Evolutionary conservation across 495 filamentous ascomycete genomes (phyloP), one percentile per base, ranked within the genome.

Genomic region (Neurospora intermedia): DNA sequence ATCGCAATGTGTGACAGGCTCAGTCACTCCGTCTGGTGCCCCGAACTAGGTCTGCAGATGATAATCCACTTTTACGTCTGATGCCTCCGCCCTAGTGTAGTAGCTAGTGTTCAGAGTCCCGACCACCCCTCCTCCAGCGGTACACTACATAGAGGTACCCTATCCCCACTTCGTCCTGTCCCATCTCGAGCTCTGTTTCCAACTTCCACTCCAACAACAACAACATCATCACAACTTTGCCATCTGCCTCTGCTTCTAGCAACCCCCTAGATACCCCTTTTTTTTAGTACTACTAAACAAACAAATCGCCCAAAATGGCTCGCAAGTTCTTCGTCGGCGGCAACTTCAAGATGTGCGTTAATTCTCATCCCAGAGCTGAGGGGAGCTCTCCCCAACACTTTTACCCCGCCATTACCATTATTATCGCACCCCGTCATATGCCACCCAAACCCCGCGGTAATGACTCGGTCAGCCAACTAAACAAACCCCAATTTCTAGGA

Each of bases 301-400:
- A 20, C 43, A 72, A 77, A 74, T 76, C 73, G 78, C 78, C 77
- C 83, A 89, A 69, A 79, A 97, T 97, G 94, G 87, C 89, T 85
- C 95, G 96, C 87, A 92, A 94, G 90, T 99, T 98, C 89, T 98
- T 99, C 85, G 93, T 99, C 81, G 96, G 96, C 82, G 96, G 96
- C 81, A 99, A 98, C 90, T 98, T 98, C 88, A 99, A 99, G 87
- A 97, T 97, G 94, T 95, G 82, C 71, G 87, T 84, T 38, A 72
- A 27, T 15, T 31, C 38, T 23, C 39, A 10, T 18, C 23, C 54
- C 54, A 35, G 6, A 62, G 31, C 35, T 43, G 45, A 40, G 43
- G 11, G 42, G 42, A 59, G 42, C 69, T 23, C 4, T 27, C 39
- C 35, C 71, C 66, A 75, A 74, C 71, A 66, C 62, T 75, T 66